Conservation (phyloP, 768 basidiomycete species). For the Omphalotus guepiniiformis region DNA sequence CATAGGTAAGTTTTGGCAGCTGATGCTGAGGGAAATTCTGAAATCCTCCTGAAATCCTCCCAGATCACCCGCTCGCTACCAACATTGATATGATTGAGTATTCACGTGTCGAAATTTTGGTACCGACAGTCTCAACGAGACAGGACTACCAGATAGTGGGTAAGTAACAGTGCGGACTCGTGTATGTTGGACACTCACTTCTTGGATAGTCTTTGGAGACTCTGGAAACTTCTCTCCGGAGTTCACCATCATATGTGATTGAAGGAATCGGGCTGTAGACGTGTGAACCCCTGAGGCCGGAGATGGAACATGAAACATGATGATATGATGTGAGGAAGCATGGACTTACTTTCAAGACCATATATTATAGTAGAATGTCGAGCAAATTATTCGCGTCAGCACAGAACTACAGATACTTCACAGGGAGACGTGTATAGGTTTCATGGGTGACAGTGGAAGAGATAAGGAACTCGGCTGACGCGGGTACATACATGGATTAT, state of each 20-base stretch:
- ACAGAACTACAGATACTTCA: no score
- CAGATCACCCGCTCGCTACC: slow-evolving; percentile 18
- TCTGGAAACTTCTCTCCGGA: slow-evolving; percentile 57
- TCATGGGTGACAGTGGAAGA: no score
- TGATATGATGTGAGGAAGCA: no score
- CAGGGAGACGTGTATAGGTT: no score
- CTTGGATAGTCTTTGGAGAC: slow-evolving; percentile 53
- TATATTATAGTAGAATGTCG: no score
- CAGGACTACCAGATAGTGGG: slow-evolving; percentile 2
- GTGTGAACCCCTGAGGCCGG: no score
- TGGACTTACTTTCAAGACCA: no score
- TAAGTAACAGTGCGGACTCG: not conserved
- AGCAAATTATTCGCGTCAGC: no score
- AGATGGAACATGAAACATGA: no score
- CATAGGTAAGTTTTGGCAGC: not conserved
- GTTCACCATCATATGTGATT: slow-evolving; percentile 49
- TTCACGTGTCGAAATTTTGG: not conserved
- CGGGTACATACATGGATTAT: no score
- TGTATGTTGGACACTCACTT: not conserved
- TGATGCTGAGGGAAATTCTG: not conserved
- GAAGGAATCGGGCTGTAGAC: not conserved
- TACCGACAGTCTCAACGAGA: slow-evolving; percentile 11
- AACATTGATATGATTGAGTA: slow-evolving; percentile 14
- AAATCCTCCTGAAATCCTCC: not conserved
- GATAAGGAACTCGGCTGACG: no score